A percentile compares a stretch with the other conserved stretches of the same genome.
These are phyloP conservation scores for Bruguiera sexangula DNA, from an alignment of 345 rosid genomes.

Conservation along the genomic window DNA sequence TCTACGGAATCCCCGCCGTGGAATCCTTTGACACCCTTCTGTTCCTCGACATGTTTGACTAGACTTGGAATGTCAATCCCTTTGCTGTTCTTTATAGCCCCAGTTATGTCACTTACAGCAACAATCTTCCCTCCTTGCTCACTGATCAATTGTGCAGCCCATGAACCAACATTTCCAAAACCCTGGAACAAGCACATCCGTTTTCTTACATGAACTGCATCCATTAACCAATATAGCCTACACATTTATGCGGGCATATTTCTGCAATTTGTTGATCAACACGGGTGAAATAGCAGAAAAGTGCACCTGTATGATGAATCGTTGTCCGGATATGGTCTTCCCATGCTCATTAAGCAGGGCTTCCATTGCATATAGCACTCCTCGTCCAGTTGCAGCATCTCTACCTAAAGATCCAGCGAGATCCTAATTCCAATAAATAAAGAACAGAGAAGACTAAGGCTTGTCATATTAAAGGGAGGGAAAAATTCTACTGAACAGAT, in stretches of 20 bases:
- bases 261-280: not conserved
- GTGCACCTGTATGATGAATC: constrained; percentile 77
- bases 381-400: constrained; percentile 97
- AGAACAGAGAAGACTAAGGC: not conserved
- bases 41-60: constrained; percentile 55
- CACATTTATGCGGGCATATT: not conserved
- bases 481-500: not conserved
- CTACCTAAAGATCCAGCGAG: constrained; percentile 97
- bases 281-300: not conserved
- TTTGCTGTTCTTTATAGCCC: constrained; percentile 79
- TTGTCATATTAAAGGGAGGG: not conserved
- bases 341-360: constrained; percentile 89
- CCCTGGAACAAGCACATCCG: constrained; percentile 43
- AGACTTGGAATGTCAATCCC: constrained; percentile 64
- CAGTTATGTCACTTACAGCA: constrained; percentile 76
- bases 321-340: constrained; percentile 65
- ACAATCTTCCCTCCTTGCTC: constrained; percentile 80
- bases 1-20: constrained; percentile 57
- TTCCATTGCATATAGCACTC: constrained; percentile 91
- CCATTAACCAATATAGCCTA: too few relatives aligned
- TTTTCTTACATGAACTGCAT: not conserved
- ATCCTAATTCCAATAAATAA: constrained; percentile 42
- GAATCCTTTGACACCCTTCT: constrained; percentile 76
- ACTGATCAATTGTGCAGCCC: constrained; percentile 82
- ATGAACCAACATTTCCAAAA: constrained; percentile 96